Percentiles rank a stretch among this genome's conserved stretches.
Conservation (phyloP, 2,329 filamentous ascomycete species). For the Stemphylium lycopersici region DNA sequence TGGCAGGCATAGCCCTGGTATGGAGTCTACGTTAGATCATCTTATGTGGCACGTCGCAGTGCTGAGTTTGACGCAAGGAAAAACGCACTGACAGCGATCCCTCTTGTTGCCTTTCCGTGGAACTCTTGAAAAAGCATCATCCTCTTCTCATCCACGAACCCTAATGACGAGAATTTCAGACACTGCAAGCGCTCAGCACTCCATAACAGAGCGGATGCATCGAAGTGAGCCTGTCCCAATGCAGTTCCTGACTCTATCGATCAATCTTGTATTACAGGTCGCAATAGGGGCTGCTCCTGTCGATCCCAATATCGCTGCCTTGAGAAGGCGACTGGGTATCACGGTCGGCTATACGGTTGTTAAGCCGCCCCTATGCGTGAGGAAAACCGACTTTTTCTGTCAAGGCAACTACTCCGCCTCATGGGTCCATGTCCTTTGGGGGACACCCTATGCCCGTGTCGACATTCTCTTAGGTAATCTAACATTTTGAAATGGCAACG, state of each 20-base stretch:
- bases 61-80: neutral
- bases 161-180: too few species aligned
- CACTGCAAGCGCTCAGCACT: too few species aligned
- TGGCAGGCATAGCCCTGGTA: neutral
- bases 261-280: neutral
- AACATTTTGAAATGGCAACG: too few species aligned
- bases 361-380: neutral
- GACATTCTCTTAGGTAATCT: neutral
- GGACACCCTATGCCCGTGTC: neutral
- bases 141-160: too few species aligned
- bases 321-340: neutral
- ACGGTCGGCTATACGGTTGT: neutral
- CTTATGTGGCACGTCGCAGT: neutral
- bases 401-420: neutral
- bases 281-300: neutral
- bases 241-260: neutral
- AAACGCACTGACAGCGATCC: neutral
- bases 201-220: too few species aligned
- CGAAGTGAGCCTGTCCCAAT: too few species aligned
- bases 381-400: neutral
- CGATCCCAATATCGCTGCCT: neutral
- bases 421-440: neutral
- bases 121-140: too few species aligned
- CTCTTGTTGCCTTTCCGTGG: too few species aligned
- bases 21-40: neutral